These are phyloP conservation scores for Rhodotorula paludigena DNA, from an alignment of 768 basidiomycete genomes.

Conservation along the genomic window DNA sequence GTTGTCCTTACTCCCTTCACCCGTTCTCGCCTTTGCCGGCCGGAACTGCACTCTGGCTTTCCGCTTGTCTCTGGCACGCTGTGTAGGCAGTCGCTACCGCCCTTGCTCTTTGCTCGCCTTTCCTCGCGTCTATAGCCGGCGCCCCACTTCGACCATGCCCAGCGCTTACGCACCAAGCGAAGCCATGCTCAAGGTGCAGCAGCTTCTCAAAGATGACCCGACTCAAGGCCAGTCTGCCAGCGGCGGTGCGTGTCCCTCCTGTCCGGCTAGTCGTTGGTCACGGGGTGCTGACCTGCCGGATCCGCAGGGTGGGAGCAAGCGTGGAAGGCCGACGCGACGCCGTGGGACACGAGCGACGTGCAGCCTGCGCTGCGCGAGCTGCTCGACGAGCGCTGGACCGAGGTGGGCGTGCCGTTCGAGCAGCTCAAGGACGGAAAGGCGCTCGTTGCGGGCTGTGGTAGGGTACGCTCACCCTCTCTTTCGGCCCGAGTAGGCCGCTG, in stretches of 20 bases:
- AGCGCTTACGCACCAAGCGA: not conserved
- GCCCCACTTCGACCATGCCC: not conserved
- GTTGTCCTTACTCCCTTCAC: too few relatives aligned
- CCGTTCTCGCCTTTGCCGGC: too few relatives aligned
- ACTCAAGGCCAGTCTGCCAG: slow-evolving; percentile 8
- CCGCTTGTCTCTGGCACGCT: too few relatives aligned
- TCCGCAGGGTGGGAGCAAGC: slow-evolving; percentile 32
- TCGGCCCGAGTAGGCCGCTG: rapidly evolving
- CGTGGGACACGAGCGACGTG: slow-evolving; percentile 56
- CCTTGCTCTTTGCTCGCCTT: too few relatives aligned
- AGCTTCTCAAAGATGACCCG: slow-evolving; percentile 6
- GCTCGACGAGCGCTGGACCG: slow-evolving; percentile 49
- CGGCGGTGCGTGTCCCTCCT: not conserved
- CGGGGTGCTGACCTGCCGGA: not conserved
- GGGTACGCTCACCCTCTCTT: slow-evolving; percentile 40
- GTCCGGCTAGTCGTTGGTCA: not conserved
- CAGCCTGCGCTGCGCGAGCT: slow-evolving; percentile 60
- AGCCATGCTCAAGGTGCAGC: slow-evolving; percentile 18
- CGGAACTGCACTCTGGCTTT: too few relatives aligned
- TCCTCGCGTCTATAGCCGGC: too few relatives aligned
- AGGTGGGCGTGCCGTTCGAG: slow-evolving; percentile 45
- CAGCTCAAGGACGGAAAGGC: slow-evolving; percentile 53
- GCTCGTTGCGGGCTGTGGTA: slow-evolving; percentile 61
- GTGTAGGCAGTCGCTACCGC: too few relatives aligned
- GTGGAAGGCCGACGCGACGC: slow-evolving; percentile 55